Percentiles rank a stretch among this genome's conserved stretches.
Conservation (phyloP, 805 yeast genomes). For the Wickerhamomyces bovis region DNA sequence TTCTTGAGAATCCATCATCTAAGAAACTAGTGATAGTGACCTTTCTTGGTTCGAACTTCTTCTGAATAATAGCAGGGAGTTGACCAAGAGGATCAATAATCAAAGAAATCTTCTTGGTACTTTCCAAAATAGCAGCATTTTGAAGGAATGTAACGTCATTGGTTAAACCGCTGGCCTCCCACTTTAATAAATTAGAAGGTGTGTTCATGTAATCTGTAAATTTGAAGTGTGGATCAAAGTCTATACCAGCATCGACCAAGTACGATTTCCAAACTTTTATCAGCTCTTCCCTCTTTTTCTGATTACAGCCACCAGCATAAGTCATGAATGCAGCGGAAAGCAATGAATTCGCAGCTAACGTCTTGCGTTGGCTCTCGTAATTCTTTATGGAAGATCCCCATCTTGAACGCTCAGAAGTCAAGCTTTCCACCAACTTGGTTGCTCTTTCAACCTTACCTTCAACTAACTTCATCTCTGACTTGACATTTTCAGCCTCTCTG, state of each 20-base stretch:
- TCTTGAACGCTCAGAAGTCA: constrained; percentile 61
- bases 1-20: constrained; percentile 58
- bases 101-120: constrained; percentile 39
- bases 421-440: constrained; percentile 49
- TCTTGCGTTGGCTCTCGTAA: constrained; percentile 40
- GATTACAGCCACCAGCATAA: constrained; percentile 57
- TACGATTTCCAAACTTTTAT: constrained; percentile 30
- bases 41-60: constrained; percentile 28
- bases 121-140: constrained; percentile 50
- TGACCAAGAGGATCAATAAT: constrained; percentile 69
- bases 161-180: constrained; percentile 51
- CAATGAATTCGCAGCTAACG: constrained; percentile 59
- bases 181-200: constrained; percentile 35
- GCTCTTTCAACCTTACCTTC: constrained; percentile 59
- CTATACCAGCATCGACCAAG: constrained; percentile 32
- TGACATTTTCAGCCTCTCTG: constrained; percentile 71
- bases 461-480: constrained; percentile 60
- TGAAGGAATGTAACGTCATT: constrained; percentile 58
- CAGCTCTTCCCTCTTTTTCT: constrained; percentile 35
- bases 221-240: constrained; percentile 31
- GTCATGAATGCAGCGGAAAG: constrained; percentile 55
- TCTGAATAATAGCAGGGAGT: constrained; percentile 35
- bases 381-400: constrained; percentile 61
- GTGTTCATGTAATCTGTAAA: constrained; percentile 34
- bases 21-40: constrained; percentile 62